phyloP scores from a whole-genome alignment of 352 stramenopile species.

The Elongisporangium undulatum region DNA sequence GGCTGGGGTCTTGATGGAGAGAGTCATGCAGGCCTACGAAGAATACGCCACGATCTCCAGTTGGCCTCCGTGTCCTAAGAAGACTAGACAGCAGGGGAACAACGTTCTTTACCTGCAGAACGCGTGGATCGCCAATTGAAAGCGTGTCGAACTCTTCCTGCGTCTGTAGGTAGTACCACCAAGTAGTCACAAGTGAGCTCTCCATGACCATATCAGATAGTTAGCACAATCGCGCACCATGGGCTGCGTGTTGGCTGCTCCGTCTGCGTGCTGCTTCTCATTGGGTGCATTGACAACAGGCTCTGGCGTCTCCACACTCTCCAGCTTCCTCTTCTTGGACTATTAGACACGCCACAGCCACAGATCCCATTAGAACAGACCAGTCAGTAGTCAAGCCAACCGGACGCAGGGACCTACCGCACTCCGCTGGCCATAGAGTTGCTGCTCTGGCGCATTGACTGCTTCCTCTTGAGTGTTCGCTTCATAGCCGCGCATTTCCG shows the following conservation, averaged over 20 bases:
- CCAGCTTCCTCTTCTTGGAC: constrained; percentile 45
- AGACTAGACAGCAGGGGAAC: neutral
- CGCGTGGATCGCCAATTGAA: constrained; percentile 45
- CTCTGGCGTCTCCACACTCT: constrained; percentile 10
- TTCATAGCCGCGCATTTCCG: constrained; percentile 11
- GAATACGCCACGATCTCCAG: neutral
- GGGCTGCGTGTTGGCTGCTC: neutral
- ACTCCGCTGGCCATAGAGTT: neutral
- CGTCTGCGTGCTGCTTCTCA: neutral
- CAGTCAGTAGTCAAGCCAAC: neutral
- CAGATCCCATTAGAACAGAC: neutral
- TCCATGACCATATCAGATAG: too few relatives aligned
- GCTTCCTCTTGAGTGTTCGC: neutral
- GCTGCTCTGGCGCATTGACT: neutral
- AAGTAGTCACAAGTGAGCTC: constrained; percentile 1
- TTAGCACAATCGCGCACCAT: constrained; percentile 27
- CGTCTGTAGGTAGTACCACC: constrained; percentile 17
- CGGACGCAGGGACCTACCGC: neutral
- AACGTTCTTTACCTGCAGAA: constrained; percentile 41
- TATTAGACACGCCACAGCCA: neutral
- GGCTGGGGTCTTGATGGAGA: constrained; percentile 76
- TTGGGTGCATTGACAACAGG: neutral
- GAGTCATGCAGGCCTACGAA: constrained; percentile 60
- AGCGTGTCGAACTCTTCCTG: constrained; percentile 70
- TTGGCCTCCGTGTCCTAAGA: neutral